Conservation (phyloP, 352 stramenopile genomes). For the Phytophthora lateralis region DNA sequence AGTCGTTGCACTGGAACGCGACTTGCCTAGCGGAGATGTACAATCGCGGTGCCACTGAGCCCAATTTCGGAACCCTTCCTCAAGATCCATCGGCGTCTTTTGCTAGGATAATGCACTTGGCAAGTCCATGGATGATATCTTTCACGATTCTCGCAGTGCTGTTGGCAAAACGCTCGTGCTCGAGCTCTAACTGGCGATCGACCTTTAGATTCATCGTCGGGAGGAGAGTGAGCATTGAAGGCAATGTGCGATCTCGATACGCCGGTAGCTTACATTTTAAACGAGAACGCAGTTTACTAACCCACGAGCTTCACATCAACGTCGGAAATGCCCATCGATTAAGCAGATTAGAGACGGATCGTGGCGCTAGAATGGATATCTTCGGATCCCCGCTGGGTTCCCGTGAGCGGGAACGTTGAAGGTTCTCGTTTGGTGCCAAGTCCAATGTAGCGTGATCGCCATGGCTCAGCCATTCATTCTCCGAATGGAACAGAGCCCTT, state of each 20-base stretch:
- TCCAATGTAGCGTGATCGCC: background rate
- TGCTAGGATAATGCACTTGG: background rate
- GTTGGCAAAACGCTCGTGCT: background rate
- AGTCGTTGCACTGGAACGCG: background rate
- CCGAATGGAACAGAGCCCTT: background rate
- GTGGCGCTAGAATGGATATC: too few species aligned
- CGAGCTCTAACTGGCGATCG: background rate
- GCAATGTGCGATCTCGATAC: background rate
- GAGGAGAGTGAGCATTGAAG: background rate
- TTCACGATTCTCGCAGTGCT: background rate
- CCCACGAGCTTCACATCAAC: background rate
- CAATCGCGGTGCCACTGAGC: slow-evolving; percentile 2
- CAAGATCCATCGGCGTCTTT: background rate
- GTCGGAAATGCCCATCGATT: background rate
- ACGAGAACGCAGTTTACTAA: background rate
- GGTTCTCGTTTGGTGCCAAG: background rate
- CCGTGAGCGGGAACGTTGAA: background rate
- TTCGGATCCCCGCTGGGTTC: too few species aligned
- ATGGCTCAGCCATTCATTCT: background rate
- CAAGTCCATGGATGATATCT: background rate
- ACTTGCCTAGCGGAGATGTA: background rate
- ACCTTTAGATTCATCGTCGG: background rate
- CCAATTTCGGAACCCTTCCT: slow-evolving; percentile 5
- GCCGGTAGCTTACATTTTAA: background rate
- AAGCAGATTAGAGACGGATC: background rate